Conservation (phyloP, 371 early-diverging fungal genomes). For the Rhizopus arrhizus region DNA sequence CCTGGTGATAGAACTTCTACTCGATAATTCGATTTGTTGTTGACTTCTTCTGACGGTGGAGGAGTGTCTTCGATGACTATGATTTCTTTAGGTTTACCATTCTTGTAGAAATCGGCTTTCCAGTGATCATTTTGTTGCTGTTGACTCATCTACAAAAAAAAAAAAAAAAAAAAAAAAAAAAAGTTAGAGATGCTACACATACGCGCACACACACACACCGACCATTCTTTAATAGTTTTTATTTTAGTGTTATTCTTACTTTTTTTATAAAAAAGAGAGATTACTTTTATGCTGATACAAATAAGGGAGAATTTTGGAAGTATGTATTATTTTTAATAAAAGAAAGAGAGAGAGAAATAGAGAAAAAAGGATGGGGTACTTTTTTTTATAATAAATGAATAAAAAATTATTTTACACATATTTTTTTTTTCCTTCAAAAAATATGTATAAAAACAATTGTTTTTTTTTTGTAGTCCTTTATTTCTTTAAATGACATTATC, state of each 20-base stretch:
- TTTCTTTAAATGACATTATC: too few species aligned
- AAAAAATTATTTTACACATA: too few species aligned
- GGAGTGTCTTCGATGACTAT: conserved; percentile 65
- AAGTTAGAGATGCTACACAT: background rate
- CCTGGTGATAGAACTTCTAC: conserved; percentile 13
- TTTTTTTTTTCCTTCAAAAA: too few species aligned
- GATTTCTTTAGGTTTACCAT: conserved; percentile 60
- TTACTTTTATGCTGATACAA: background rate
- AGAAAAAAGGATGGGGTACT: background rate
- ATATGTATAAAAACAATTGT: too few species aligned
- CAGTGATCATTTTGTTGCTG: conserved; percentile 38
- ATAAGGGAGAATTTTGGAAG: conserved; percentile 1
- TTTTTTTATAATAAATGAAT: background rate
- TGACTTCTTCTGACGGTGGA: conserved; percentile 33
- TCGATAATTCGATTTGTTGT: conserved; percentile 14
- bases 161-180: conserved; percentile 3
- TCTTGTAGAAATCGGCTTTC: conserved; percentile 58
- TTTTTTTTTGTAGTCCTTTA: too few species aligned
- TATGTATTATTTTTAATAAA: background rate
- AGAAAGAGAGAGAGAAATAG: background rate
- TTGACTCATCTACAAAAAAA: background rate
- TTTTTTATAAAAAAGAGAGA: conserved; percentile 1
- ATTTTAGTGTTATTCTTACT: background rate
- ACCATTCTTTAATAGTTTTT: background rate
- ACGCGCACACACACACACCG: background rate